Base-by-base conservation (phyloP, 1,284 basidiomycete genomes). In the Afroboletus lepidellus region DNA sequence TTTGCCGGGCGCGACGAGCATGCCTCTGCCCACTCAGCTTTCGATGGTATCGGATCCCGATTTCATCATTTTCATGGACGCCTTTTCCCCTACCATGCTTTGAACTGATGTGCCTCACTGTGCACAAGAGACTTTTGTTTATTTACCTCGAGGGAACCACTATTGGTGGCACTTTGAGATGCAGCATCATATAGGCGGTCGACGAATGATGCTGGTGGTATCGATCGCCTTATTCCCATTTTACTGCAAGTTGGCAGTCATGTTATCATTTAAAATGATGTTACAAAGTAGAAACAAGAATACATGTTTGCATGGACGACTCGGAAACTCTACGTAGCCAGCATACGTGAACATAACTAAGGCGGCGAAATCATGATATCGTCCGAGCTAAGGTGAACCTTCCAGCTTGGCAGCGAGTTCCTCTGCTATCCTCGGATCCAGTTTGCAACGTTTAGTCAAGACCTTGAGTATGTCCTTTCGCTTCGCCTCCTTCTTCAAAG, bases 361-460 rank as follows among this genome's bases (percentile, higher is more conserved):
- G 13, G 12, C 7, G 43, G n/a, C 18, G 32, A 44, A 43, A 18
- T 13, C 16, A 46, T 30, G 12, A 41, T 13, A 39, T 9, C n/a
- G 21, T 50, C 38, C 6, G 30, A 32, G n/a, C 49, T 51, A 52
- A 32, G 30, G 0, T 5, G 16, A 46, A 9, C 48, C 41, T 46
- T 51, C 55, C 21, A 66, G 24, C 49, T 56, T 57, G 15, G 0
- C 24, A 39, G 64, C 56, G 18, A 66, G 52, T 11, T 66, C 53
- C 24, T 57, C 54, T 32, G 65, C 65, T 33, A 57, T 20, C 32
- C 38, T 53, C 8, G 44, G 41, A 25, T 66, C 57, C 47, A 66
- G 30, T 34, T 34, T 54, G 53, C 68, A 70, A 18, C 65, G 68
- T 44, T 67, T 67, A 43, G 49, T 61, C 51, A 66, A 46, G 12